Evolutionary conservation across 768 basidiomycete genomes (phyloP).

Genomic region (Lactifluus hygrophoroides): DNA sequence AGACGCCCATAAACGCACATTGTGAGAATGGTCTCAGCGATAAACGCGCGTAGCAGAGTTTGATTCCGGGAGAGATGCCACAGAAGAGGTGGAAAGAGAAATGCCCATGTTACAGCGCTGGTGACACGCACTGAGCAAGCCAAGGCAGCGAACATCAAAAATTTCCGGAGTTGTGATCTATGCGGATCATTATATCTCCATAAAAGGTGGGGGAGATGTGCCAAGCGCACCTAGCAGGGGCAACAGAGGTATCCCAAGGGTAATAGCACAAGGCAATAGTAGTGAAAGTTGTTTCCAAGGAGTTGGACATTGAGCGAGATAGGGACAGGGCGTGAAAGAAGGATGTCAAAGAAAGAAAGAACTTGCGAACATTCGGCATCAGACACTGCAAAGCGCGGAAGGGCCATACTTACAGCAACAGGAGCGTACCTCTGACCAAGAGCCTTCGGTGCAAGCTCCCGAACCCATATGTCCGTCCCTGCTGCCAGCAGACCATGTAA

Average conservation of each 20-base stretch:
- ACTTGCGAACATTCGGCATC: constrained; percentile 33
- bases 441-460: constrained; percentile 47
- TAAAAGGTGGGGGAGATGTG: background rate
- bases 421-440: constrained; percentile 50
- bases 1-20: constrained; percentile 33
- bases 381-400: background rate
- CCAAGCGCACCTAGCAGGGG: constrained; percentile 19
- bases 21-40: constrained; percentile 33
- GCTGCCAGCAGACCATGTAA: constrained; percentile 73
- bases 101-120: constrained; percentile 79
- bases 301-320: constrained; percentile 87
- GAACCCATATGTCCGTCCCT: constrained; percentile 68
- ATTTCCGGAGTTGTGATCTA: constrained; percentile 27
- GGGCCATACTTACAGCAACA: constrained; percentile 48
- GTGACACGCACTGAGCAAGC: constrained; percentile 85
- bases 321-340: constrained; percentile 82
- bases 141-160: constrained; percentile 57
- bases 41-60: constrained; percentile 27
- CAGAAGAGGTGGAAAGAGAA: constrained; percentile 50
- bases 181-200: constrained; percentile 15
- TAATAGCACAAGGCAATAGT: constrained; percentile 69
- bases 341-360: constrained; percentile 73
- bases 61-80: constrained; percentile 40
- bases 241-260: constrained; percentile 46
- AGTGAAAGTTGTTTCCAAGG: constrained; percentile 81